Conservation (phyloP, 163 green algal genomes). For the Chloromonas sp. region DNA sequence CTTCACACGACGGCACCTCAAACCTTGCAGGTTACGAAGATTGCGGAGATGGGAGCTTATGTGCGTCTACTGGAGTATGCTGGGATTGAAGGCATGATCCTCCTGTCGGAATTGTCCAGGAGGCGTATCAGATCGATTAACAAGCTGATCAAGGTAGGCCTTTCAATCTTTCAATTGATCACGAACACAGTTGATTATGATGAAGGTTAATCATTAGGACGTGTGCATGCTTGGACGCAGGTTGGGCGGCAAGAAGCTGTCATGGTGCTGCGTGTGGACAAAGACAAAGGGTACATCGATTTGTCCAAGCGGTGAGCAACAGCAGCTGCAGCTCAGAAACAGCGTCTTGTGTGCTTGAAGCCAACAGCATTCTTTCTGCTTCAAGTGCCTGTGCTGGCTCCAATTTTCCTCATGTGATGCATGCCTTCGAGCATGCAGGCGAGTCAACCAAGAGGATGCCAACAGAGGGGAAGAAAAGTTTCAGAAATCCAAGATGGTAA, state of each 20-base stretch:
- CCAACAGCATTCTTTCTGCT: slow-evolving; percentile 18
- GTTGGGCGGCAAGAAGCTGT: slow-evolving; percentile 95
- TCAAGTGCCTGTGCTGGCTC: not conserved
- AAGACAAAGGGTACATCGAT: slow-evolving; percentile 99
- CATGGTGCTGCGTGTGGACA: slow-evolving; percentile 99
- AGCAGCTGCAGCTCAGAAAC: not conserved
- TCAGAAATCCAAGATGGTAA: slow-evolving; percentile 93
- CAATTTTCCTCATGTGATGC: not conserved
- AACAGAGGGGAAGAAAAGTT: slow-evolving; percentile 69
- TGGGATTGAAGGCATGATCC: slow-evolving; percentile 98
- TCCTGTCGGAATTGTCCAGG: slow-evolving; percentile 95
- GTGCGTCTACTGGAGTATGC: slow-evolving; percentile 97
- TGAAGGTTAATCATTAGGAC: no score
- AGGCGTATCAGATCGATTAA: slow-evolving; percentile 96
- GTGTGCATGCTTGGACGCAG: slow-evolving; percentile 27
- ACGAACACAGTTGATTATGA: no score
- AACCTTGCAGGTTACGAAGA: slow-evolving; percentile 84
- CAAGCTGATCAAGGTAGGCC: slow-evolving; percentile 95
- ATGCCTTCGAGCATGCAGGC: slow-evolving; percentile 29
- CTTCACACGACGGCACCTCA: not conserved
- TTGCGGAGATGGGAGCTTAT: slow-evolving; percentile 99
- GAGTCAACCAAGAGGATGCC: slow-evolving; percentile 91
- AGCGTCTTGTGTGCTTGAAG: no score
- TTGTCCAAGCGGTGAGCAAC: slow-evolving; percentile 88
- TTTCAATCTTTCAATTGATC: no score